Conservation (phyloP, 331 rosid species). For the Pyracantha coccinea region DNA sequence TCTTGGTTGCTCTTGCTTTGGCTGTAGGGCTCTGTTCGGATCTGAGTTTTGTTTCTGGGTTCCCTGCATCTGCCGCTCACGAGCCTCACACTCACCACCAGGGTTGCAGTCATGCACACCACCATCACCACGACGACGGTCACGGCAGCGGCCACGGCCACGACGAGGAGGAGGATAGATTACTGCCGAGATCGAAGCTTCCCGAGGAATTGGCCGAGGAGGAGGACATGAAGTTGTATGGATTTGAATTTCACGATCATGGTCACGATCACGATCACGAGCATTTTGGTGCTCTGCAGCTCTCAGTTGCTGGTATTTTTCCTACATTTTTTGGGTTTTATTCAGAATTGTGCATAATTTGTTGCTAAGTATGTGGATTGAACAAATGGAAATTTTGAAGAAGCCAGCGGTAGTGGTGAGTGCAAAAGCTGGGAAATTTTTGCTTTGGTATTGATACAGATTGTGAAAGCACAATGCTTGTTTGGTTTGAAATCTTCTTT, state of each 20-base stretch:
- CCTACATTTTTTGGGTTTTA: not conserved
- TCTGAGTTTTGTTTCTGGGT: conserved; percentile 42
- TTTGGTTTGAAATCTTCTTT: not conserved
- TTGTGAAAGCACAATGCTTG: not conserved
- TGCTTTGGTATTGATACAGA: not conserved
- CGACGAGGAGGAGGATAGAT: conserved; percentile 10
- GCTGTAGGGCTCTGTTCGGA: conserved; percentile 34
- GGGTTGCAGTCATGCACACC: conserved; percentile 25
- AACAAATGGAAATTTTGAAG: not conserved
- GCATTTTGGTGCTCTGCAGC: conserved; percentile 27
- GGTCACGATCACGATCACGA: conserved; percentile 17
- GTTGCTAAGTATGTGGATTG: not conserved
- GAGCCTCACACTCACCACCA: conserved; percentile 15
- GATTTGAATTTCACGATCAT: conserved; percentile 45
- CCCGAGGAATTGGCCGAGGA: conserved; percentile 97
- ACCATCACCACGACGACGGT: conserved; percentile 17
- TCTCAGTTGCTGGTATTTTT: conserved; percentile 58
- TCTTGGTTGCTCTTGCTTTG: conserved; percentile 17
- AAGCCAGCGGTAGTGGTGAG: not conserved
- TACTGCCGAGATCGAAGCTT: conserved; percentile 27
- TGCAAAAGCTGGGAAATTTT: not conserved
- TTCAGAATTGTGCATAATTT: not conserved
- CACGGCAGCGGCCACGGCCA: conserved; percentile 6
- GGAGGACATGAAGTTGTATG: conserved; percentile 80
- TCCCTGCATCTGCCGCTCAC: not conserved